These are phyloP conservation scores for Secale cereale DNA, from an alignment of 176 grass and related monocot genomes.

Conservation along the genomic window DNA sequence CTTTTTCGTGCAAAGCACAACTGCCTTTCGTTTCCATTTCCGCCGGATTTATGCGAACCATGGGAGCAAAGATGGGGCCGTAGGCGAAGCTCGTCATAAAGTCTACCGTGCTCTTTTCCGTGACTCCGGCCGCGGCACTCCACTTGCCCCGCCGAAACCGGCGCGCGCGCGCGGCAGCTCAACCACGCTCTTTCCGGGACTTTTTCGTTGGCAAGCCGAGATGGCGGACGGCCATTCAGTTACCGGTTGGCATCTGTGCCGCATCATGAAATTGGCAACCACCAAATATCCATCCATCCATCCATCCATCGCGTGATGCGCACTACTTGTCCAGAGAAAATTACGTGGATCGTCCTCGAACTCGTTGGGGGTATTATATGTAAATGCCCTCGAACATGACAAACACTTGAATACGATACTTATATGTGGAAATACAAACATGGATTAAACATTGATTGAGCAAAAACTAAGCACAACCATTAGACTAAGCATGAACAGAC, in stretches of 20 bases:
- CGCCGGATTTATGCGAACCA: background rate
- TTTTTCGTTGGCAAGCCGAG: background rate
- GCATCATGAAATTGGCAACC: background rate
- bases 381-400: no score
- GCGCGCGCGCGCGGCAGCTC: background rate
- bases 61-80: background rate
- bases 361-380: no score
- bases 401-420: no score
- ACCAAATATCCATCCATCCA: no score
- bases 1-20: slow-evolving; percentile 6
- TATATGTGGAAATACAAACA: no score
- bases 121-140: background rate
- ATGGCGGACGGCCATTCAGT: background rate
- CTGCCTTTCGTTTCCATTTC: background rate
- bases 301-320: no score
- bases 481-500: no score
- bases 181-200: background rate
- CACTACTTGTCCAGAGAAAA: no score
- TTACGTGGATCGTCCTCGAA: no score
- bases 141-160: background rate
- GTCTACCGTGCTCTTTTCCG: background rate
- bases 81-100: background rate
- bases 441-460: no score
- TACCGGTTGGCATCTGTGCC: background rate
- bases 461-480: no score